Evolutionary conservation across 371 early-diverging fungal genomes (phyloP).

Genomic region (Mortierella sp.): DNA sequence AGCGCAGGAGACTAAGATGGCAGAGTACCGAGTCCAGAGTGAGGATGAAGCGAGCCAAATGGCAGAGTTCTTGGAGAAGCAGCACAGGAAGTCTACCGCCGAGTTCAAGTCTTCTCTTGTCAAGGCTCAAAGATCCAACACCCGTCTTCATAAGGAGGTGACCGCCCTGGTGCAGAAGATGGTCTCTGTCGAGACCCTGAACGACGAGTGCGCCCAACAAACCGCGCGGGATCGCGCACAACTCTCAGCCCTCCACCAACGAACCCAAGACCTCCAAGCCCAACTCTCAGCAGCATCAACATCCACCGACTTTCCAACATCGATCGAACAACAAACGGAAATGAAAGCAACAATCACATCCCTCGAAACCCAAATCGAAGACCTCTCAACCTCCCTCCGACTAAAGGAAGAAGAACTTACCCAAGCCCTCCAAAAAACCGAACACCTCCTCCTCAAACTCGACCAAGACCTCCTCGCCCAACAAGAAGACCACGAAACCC

Average conservation of each 20-base stretch:
- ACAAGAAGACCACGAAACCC: conserved; percentile 15
- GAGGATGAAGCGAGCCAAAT: conserved; percentile 12
- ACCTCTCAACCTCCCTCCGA: conserved; percentile 18
- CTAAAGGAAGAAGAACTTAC: conserved; percentile 35
- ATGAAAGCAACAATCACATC: conserved; percentile 13
- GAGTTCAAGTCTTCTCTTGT: conserved; percentile 18
- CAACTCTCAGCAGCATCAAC: neutral
- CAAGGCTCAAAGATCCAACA: conserved; percentile 28
- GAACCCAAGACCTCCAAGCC: conserved; percentile 1
- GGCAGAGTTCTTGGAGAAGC: conserved; percentile 30
- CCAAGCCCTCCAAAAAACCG: conserved; percentile 28
- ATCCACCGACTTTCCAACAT: neutral
- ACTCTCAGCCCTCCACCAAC: conserved; percentile 2
- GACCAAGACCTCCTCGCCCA: conserved; percentile 28
- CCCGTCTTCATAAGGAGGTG: conserved; percentile 29
- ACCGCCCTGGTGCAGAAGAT: conserved; percentile 26
- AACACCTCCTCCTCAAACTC: conserved; percentile 16
- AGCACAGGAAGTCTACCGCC: conserved; percentile 23
- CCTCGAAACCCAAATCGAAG: conserved; percentile 31
- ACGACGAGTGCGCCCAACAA: conserved; percentile 26
- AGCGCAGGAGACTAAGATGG: neutral
- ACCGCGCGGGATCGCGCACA: conserved; percentile 14
- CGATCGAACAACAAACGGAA: neutral
- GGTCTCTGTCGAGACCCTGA: conserved; percentile 25
- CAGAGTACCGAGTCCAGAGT: neutral